Conservation (phyloP, 257 asterid genomes). For the Scutellaria barbata region DNA sequence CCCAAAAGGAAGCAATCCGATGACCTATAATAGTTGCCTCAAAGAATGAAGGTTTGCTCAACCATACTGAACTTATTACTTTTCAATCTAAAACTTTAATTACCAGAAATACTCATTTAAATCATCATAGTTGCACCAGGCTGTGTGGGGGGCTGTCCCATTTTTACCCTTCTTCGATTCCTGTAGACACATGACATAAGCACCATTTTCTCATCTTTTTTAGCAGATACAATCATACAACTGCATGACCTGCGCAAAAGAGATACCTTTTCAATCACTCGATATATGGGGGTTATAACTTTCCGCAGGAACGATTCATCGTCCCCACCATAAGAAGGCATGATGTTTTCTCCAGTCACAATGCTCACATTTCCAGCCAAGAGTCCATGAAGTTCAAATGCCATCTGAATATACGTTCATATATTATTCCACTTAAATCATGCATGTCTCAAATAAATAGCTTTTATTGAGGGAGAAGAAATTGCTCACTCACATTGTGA, state of each 20-base stretch:
- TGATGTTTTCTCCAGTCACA: constrained; percentile 97
- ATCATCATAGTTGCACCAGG: constrained; percentile 99
- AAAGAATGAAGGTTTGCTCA: constrained; percentile 31
- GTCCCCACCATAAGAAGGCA: constrained; percentile 98
- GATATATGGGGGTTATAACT: constrained; percentile 88
- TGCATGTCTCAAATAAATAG: constrained; percentile 17
- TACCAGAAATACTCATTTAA: constrained; percentile 96
- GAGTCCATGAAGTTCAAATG: constrained; percentile 97
- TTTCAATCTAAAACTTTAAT: constrained; percentile 25
- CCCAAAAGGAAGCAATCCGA: constrained; percentile 91
- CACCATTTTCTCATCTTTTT: constrained; percentile 32
- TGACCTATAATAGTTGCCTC: constrained; percentile 61
- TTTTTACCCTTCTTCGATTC: constrained; percentile 77
- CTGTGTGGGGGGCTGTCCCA: constrained; percentile 88
- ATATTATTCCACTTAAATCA: no score
- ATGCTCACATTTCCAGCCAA: constrained; percentile 99
- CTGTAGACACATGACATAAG: constrained; percentile 50
- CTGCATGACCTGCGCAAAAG: constrained; percentile 26
- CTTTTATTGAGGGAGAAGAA: constrained; percentile 35
- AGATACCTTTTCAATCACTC: constrained; percentile 84
- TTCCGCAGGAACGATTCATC: constrained; percentile 86
- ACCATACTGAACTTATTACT: constrained; percentile 1
- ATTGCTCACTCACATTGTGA: constrained; percentile 71
- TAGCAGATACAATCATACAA: constrained; percentile 20
- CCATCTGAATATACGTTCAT: constrained; percentile 70